Evolutionary conservation across 305 asterid genomes (phyloP), one percentile per base, ranked within the genome.

Genomic region (Fraxinus baroniana): DNA sequence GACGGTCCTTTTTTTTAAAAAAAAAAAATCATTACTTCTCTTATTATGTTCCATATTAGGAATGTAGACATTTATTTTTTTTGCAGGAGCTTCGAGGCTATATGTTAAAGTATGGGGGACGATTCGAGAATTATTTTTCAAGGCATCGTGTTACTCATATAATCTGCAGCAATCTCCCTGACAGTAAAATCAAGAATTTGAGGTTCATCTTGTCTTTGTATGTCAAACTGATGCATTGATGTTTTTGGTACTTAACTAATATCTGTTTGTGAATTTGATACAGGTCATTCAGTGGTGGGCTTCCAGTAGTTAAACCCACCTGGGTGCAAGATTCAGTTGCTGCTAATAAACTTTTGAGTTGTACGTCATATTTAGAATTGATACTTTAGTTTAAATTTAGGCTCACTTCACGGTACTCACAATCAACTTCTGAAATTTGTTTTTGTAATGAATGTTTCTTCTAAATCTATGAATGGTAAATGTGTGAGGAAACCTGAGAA

Each of bases 251-350:
- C 78, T 86, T 66, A 75, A 64, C 22, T 10, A 77, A 55, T 2
- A 10, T 80, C 78, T n/a, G 49, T 82, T 84, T 60, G 12, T 30
- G 75, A 81, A 77, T 49, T 79, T 85, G 80, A 73, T 81, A 7
- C 79, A 96, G 99, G 97, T 92, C 97, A 62, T 96, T 96, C 89
- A 94, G 99, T 82, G 86, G 97, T 82, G 99, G 99, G 68, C 98
- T 96, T 84, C 99, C 99, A 74, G 93, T 96, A 44, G 97, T 96
- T 80, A 96, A 96, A 87, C 98, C 99, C 37, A 84, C 92, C 33
- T 96, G 99, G 99, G 89, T 96, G 83, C 79, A 93, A 89, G 99
- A 93, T 85, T 96, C 94, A 60, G 91, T 94, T 77, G 93, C 92
- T 88, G 97, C 98, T 68, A 89, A 91, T 79, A 92, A 88, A 87